phyloP scores from a whole-genome alignment of 257 asterid genomes.

The Plantago major region DNA sequence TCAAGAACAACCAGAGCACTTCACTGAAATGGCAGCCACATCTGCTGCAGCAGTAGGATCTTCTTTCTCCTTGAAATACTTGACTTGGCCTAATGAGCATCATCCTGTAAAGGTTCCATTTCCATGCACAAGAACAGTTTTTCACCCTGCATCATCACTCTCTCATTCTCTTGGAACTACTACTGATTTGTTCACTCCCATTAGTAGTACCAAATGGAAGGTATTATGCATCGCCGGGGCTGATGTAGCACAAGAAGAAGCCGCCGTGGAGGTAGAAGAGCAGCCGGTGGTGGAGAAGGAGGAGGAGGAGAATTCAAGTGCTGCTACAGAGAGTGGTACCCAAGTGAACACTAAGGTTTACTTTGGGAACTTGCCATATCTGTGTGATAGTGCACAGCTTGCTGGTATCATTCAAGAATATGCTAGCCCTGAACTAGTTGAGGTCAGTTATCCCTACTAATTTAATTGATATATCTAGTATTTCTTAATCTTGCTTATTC shows the following conservation, averaged over 20 bases:
- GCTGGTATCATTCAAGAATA: slow-evolving; percentile 85
- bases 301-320: slow-evolving; percentile 20
- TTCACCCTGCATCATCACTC: slow-evolving; percentile 25
- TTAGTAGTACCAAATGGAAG: slow-evolving; percentile 39
- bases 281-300: slow-evolving; percentile 25
- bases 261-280: slow-evolving; percentile 29
- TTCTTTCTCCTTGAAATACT: slow-evolving; percentile 45
- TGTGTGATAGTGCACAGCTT: slow-evolving; percentile 85
- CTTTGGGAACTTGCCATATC: slow-evolving; percentile 87
- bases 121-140: slow-evolving; percentile 26
- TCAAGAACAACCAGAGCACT: slow-evolving; percentile 14
- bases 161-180: slow-evolving; percentile 32
- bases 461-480: too few species aligned
- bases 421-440: slow-evolving; percentile 88
- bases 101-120: slow-evolving; percentile 35
- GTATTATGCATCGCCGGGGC: slow-evolving; percentile 36
- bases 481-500: too few species aligned
- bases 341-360: slow-evolving; percentile 66
- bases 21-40: slow-evolving; percentile 44
- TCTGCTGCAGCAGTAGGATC: slow-evolving; percentile 67
- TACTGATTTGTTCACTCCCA: slow-evolving; percentile 26
- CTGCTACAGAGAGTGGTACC: slow-evolving; percentile 20
- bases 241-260: slow-evolving; percentile 65
- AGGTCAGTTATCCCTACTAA: too few species aligned
- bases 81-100: slow-evolving; percentile 35